A percentile compares a stretch with the other conserved stretches of the same genome.
phyloP scores from a whole-genome alignment of 2,329 filamentous ascomycete species.

The Orbilia oligospora region DNA sequence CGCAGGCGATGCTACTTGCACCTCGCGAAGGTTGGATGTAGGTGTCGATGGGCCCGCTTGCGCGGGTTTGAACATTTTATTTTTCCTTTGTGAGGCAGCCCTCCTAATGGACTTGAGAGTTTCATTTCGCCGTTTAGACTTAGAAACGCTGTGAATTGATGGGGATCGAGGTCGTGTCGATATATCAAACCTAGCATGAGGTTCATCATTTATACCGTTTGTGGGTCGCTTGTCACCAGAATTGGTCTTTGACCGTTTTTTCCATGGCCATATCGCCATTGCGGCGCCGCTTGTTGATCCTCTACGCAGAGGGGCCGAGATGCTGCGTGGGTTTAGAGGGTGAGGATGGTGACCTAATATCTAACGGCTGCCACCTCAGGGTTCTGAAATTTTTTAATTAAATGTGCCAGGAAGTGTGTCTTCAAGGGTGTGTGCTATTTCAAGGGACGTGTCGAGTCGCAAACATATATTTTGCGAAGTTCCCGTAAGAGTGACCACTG shows the following conservation, averaged over 20 bases:
- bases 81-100: slow-evolving; percentile 56
- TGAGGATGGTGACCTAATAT: slow-evolving; percentile 27
- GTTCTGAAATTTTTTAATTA: slow-evolving; percentile 30
- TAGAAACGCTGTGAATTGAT: slow-evolving; percentile 44
- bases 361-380: slow-evolving; percentile 18
- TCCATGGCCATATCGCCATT: slow-evolving; percentile 64
- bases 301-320: slow-evolving; percentile 30
- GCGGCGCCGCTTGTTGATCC: slow-evolving; percentile 33
- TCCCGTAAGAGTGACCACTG: not conserved
- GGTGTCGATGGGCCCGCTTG: slow-evolving; percentile 42
- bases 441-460: slow-evolving; percentile 32
- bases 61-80: slow-evolving; percentile 28
- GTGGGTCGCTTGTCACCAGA: slow-evolving; percentile 61
- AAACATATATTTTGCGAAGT: slow-evolving; percentile 24
- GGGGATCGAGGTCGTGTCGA: slow-evolving; percentile 39
- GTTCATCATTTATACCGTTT: slow-evolving; percentile 53
- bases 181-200: slow-evolving; percentile 31
- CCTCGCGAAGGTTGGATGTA: slow-evolving; percentile 35
- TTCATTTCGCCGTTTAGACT: slow-evolving; percentile 52
- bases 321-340: slow-evolving; percentile 15
- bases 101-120: slow-evolving; percentile 53
- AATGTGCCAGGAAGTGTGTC: slow-evolving; percentile 23
- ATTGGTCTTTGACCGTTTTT: slow-evolving; percentile 64
- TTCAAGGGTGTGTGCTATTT: slow-evolving; percentile 11
- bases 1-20: slow-evolving; percentile 53